Evolutionary conservation across 305 asterid species (phyloP).

Genomic region (Petunia hybrid): DNA sequence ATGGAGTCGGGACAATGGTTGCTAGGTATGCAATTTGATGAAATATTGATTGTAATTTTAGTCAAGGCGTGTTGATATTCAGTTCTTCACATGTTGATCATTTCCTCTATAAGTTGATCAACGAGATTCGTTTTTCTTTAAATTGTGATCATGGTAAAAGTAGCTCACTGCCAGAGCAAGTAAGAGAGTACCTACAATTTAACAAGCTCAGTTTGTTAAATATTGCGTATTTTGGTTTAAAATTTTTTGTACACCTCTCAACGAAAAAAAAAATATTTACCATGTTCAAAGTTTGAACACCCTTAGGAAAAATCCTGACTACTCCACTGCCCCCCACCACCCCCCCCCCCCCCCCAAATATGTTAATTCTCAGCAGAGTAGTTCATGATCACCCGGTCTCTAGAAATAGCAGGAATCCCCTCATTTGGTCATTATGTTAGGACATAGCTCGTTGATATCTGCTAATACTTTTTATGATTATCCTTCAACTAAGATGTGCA

Average conservation of each 20-base stretch:
- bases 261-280: too few species aligned
- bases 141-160: background rate
- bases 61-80: conserved; percentile 19
- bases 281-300: too few species aligned
- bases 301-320: too few species aligned
- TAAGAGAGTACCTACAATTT: background rate
- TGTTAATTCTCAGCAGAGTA: background rate
- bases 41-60: conserved; percentile 20
- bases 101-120: conserved; percentile 21
- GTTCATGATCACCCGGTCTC: background rate
- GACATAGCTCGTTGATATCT: conserved; percentile 1
- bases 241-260: too few species aligned
- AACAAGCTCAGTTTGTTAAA: conserved; percentile 7
- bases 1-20: conserved; percentile 94
- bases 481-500: conserved; percentile 25
- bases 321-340: too few species aligned
- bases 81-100: background rate
- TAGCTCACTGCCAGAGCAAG: conserved; percentile 12
- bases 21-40: conserved; percentile 64
- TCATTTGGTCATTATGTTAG: background rate
- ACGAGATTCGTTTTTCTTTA: background rate
- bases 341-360: background rate
- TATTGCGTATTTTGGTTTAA: too few species aligned
- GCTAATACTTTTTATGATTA: conserved; percentile 1
- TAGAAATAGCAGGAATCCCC: conserved; percentile 7